Conservation (phyloP, 2,329 filamentous ascomycete genomes). For the Verticillium nonalfalfae region DNA sequence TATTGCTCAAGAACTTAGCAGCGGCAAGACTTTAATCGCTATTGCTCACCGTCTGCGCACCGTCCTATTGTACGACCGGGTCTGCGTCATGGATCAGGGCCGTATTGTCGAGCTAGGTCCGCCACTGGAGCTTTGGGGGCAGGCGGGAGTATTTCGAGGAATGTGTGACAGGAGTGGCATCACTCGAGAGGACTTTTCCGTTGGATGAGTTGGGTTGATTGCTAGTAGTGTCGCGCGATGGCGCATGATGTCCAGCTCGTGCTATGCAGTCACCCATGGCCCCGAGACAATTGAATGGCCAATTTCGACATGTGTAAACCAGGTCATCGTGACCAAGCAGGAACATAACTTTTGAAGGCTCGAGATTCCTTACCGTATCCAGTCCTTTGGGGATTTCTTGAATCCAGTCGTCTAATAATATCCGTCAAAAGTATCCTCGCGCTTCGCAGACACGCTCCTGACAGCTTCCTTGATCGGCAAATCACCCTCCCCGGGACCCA, state of each 20-base stretch:
- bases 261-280: no score
- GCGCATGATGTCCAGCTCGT: no score
- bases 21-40: constrained; percentile 81
- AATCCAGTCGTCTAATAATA: constrained; percentile 11
- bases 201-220: neutral
- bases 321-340: no score
- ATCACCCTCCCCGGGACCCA: constrained; percentile 27
- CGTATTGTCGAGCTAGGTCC: constrained; percentile 79
- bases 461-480: constrained; percentile 28
- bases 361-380: neutral
- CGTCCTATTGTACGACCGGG: constrained; percentile 89
- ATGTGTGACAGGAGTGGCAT: constrained; percentile 92
- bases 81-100: constrained; percentile 93
- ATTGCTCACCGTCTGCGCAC: constrained; percentile 91
- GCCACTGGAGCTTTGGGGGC: constrained; percentile 66
- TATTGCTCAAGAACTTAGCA: constrained; percentile 77
- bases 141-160: constrained; percentile 68
- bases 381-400: neutral
- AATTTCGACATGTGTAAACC: neutral
- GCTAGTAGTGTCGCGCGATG: no score
- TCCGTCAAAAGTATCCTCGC: constrained; percentile 21
- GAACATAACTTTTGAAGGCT: neutral
- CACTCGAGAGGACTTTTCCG: constrained; percentile 44
- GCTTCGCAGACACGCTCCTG: constrained; percentile 25
- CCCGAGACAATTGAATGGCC: neutral